phyloP scores from a whole-genome alignment of 177 flowering plant species.

The Vitis hybrid region DNA sequence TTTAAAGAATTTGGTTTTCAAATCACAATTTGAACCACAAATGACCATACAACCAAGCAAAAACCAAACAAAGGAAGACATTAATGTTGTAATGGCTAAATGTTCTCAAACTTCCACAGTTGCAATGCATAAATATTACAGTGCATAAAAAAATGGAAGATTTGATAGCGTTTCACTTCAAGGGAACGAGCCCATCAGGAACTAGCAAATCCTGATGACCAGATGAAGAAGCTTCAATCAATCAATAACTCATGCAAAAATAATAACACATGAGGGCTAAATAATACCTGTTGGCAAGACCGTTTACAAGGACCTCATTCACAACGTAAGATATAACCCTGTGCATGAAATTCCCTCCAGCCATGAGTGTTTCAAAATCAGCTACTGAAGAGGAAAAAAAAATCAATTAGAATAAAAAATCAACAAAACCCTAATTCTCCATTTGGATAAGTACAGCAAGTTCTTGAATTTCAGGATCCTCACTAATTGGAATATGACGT shows the following conservation, averaged over 20 bases:
- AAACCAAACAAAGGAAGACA: background rate
- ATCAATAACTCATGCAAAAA: background rate
- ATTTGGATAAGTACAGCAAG: background rate
- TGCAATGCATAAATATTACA: background rate
- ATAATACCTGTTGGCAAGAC: slow-evolving; percentile 68
- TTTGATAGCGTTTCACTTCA: slow-evolving; percentile 22
- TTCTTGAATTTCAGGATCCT: too few relatives aligned
- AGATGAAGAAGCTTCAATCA: slow-evolving; percentile 26
- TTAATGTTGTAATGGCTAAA: background rate
- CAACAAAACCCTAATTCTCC: background rate
- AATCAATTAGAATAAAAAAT: background rate
- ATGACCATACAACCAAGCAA: background rate
- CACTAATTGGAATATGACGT: too few relatives aligned
- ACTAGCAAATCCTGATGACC: slow-evolving; percentile 10
- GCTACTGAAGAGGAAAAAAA: background rate
- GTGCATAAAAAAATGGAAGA: background rate
- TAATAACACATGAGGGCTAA: background rate
- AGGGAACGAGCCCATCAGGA: slow-evolving; percentile 23
- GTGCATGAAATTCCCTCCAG: slow-evolving; percentile 60
- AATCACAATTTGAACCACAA: background rate
- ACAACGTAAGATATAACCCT: slow-evolving; percentile 57
- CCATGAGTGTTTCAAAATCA: slow-evolving; percentile 18
- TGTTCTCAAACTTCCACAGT: slow-evolving; percentile 2
- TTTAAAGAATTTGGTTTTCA: too few relatives aligned
- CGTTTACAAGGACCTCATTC: slow-evolving; percentile 57